Percentiles rank a stretch among this genome's conserved stretches.
These are phyloP conservation scores for Auriculariales sp. DNA, from an alignment of 768 basidiomycete genomes.

Conservation along the genomic window DNA sequence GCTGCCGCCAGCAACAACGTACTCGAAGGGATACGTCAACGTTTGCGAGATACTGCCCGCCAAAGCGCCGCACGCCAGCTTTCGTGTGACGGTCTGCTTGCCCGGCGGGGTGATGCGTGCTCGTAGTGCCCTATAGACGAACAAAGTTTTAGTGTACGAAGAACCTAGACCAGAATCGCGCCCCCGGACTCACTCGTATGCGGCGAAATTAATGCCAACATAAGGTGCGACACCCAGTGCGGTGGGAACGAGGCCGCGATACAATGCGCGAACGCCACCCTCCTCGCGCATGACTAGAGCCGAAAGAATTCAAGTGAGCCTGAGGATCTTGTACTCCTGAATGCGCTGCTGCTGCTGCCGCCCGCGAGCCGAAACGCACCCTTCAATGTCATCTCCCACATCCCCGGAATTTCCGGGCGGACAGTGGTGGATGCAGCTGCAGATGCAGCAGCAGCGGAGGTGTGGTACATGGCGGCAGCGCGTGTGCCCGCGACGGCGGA, in stretches of 20 bases:
- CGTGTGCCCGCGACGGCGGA: constrained; percentile 1
- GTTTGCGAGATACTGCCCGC: constrained; percentile 91
- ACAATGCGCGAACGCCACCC: constrained; percentile 75
- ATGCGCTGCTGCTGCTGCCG: no score
- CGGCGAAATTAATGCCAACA: constrained; percentile 76
- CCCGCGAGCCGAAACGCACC: no score
- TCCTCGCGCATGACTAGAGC: constrained; percentile 74
- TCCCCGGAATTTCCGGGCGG: constrained; percentile 20
- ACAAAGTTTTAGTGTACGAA: background rate
- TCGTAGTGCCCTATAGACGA: constrained; percentile 28
- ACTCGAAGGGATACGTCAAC: constrained; percentile 93
- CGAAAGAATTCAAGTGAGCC: no score
- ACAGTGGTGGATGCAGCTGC: no score
- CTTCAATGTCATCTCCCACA: constrained; percentile 80
- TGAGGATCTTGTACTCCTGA: no score
- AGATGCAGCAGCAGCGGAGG: no score
- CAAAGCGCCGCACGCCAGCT: constrained; percentile 73
- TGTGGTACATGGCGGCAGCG: constrained; percentile 1
- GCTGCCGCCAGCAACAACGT: no score
- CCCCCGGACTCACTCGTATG: constrained; percentile 51
- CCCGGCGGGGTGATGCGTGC: constrained; percentile 71
- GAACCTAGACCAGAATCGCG: background rate
- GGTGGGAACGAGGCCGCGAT: constrained; percentile 75
- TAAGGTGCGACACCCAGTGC: constrained; percentile 79
- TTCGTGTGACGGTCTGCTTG: constrained; percentile 48